Base-by-base conservation (phyloP, 257 asterid genomes). In the Capsicum chinense region DNA sequence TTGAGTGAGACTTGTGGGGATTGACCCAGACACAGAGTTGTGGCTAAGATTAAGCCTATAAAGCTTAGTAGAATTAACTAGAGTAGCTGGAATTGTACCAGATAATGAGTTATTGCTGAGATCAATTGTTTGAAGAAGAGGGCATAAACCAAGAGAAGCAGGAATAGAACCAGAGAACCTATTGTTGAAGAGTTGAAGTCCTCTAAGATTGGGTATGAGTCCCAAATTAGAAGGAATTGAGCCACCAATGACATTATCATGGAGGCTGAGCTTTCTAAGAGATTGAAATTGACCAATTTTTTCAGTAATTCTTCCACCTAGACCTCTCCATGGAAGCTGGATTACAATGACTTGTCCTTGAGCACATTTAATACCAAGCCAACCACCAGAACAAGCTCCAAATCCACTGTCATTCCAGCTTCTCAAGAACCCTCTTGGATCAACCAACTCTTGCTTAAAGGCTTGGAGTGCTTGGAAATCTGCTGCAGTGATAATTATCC, bases 361-460 rank as follows among this genome's bases (percentile, higher is more conserved):
- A 66, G 99, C 98, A 87, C 99, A 95, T 83, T 97, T 97, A 56
- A 97, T 93, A 33, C 99, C 99, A 37, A 63, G 82, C 99, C 99
- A 95, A 9, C 87, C 85, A 70, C 98, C 99, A 6, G 97, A 92
- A 88, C 99, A 97, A 86, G 97, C 99, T 80, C 98, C 98, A 58
- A 68, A 60, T 10, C 97, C 98, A 84, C 87, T 79, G 83, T 93
- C 98, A 83, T 97, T 95, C 99, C 99, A 97, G 95, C 97, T 93
- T 56, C 63, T 86, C 85, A 97, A 86, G 90, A 91, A 90, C 50
- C 98, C 98, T 17, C 87, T 95, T 66, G 98, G 98, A 84, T 97
- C 99, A 85, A 90, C 56, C 62, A 97, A 83, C 0, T 90, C 96
- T 64, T 90, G 95, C 21, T 95, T 93, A 88, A 97, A 93, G 8